Conservation (phyloP, 2,329 filamentous ascomycete genomes). For the Xylariomycetidae sp. region DNA sequence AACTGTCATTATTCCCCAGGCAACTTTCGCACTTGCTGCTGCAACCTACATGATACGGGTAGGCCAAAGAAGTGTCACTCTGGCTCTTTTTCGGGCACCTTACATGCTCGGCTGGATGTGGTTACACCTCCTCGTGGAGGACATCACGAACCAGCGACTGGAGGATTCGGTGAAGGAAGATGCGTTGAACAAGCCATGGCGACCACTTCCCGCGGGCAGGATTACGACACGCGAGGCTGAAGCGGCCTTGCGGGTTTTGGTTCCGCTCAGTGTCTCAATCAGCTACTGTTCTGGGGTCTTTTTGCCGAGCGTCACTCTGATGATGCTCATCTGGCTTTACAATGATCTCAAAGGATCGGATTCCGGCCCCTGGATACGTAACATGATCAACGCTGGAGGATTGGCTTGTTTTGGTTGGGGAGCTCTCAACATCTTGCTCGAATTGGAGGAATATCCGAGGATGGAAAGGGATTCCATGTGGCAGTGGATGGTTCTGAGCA, state of each 20-base stretch:
- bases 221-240: slow-evolving; percentile 16
- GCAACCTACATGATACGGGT: not conserved
- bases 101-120: slow-evolving; percentile 14
- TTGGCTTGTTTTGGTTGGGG: slow-evolving; percentile 25
- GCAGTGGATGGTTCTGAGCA: slow-evolving; percentile 18
- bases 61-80: not conserved
- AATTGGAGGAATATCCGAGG: not conserved
- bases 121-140: slow-evolving; percentile 22
- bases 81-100: slow-evolving; percentile 1
- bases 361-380: slow-evolving; percentile 16
- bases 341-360: slow-evolving; percentile 24
- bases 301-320: slow-evolving; percentile 15
- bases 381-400: slow-evolving; percentile 21
- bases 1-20: slow-evolving; percentile 22
- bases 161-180: slow-evolving; percentile 20
- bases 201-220: slow-evolving; percentile 19
- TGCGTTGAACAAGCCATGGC: slow-evolving; percentile 25
- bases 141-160: slow-evolving; percentile 24
- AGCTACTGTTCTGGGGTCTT: slow-evolving; percentile 12
- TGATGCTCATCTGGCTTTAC: slow-evolving; percentile 25
- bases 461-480: slow-evolving; percentile 3
- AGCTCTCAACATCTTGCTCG: slow-evolving; percentile 12
- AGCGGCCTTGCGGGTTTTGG: slow-evolving; percentile 9
- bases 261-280: slow-evolving; percentile 6
- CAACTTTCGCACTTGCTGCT: slow-evolving; percentile 15